Conservation (phyloP, 2,329 filamentous ascomycete species). For the Emmonsiellopsis sp. region DNA sequence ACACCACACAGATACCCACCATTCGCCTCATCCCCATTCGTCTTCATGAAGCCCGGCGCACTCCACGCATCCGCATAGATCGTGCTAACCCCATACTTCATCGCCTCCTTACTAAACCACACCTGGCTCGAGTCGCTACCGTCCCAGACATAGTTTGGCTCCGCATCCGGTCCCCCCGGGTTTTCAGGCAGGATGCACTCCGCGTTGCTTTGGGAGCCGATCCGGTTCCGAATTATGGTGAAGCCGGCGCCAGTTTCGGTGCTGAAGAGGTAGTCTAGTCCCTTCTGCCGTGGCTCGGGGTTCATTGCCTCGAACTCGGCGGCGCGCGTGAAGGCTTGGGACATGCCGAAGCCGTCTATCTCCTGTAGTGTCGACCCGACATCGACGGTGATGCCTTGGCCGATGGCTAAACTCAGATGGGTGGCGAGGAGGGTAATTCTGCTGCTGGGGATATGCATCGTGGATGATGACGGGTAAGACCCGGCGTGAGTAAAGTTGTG, state of each 20-base stretch:
- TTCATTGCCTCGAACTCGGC: constrained; percentile 30
- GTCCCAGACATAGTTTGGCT: constrained; percentile 39
- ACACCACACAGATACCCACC: constrained; percentile 41
- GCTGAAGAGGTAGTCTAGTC: constrained; percentile 39
- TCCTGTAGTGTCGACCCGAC: constrained; percentile 16
- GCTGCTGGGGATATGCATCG: neutral
- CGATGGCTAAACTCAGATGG: neutral
- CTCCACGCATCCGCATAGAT: constrained; percentile 44
- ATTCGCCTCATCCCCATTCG: constrained; percentile 34
- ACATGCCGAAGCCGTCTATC: constrained; percentile 43
- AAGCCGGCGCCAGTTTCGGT: constrained; percentile 39
- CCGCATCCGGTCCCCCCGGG: constrained; percentile 33
- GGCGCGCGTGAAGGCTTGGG: constrained; percentile 39
- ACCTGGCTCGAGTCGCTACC: constrained; percentile 42
- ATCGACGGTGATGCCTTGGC: constrained; percentile 15
- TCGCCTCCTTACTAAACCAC: constrained; percentile 42
- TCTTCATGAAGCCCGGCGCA: constrained; percentile 45
- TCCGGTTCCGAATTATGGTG: constrained; percentile 42
- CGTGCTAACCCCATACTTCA: constrained; percentile 33
- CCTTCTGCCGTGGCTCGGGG: constrained; percentile 22
- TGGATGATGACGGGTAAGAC: neutral
- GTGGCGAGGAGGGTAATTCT: neutral
- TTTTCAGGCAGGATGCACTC: constrained; percentile 35
- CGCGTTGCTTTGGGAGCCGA: constrained; percentile 28
- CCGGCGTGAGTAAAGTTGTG: neutral